These are phyloP conservation scores for Zasmidium citrigriseum DNA, from an alignment of 2,329 filamentous ascomycete species.

Conservation along the genomic window DNA sequence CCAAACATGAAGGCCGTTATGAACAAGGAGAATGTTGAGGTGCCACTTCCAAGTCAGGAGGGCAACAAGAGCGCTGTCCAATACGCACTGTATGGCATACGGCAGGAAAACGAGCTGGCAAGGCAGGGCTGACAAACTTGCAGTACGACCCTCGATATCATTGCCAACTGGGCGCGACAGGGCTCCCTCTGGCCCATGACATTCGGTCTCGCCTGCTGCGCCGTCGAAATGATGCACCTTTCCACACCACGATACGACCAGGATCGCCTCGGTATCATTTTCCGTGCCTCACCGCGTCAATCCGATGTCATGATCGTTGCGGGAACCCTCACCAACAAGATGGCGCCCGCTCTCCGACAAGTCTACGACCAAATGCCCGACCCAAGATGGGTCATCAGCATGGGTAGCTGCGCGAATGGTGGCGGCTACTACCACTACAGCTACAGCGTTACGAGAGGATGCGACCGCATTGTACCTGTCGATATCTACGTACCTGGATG, in stretches of 20 bases:
- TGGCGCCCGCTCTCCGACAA: conserved; percentile 83
- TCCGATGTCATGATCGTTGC: conserved; percentile 93
- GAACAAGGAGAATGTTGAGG: conserved; percentile 63
- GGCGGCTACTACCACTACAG: conserved; percentile 84
- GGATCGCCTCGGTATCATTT: conserved; percentile 85
- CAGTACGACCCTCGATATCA: conserved; percentile 75
- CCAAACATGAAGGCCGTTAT: conserved; percentile 51
- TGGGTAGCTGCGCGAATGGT: conserved; percentile 83
- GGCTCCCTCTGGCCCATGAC: conserved; percentile 86
- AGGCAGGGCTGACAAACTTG: conserved; percentile 20
- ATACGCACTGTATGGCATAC: conserved; percentile 74
- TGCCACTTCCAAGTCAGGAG: conserved; percentile 76
- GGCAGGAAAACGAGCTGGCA: not conserved
- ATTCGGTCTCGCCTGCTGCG: conserved; percentile 86
- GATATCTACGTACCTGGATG: conserved; percentile 80
- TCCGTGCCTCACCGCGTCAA: conserved; percentile 83
- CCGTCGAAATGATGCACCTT: conserved; percentile 90
- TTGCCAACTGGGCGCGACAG: conserved; percentile 83
- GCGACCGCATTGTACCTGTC: conserved; percentile 75
- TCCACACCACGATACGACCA: conserved; percentile 88
- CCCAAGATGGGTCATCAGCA: conserved; percentile 78
- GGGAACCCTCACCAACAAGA: conserved; percentile 92
- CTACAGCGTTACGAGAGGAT: conserved; percentile 74
- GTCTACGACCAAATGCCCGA: conserved; percentile 95
- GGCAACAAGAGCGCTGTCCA: conserved; percentile 77